Percentiles rank a stretch among this genome's conserved stretches.
Conservation (phyloP, 768 basidiomycete genomes). For the Lactifluus subvellereus region DNA sequence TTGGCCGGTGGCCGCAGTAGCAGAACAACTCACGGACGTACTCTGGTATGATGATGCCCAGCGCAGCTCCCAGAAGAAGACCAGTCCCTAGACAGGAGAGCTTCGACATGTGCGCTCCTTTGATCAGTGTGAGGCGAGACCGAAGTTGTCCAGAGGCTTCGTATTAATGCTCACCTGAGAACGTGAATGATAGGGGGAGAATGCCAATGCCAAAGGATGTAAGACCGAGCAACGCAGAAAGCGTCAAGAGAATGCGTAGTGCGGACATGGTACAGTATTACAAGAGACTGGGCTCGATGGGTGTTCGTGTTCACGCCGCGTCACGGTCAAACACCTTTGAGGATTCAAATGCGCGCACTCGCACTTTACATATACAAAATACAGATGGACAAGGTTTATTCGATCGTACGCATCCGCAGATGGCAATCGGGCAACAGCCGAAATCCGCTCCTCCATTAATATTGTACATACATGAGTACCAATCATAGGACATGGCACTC, state of each 20-base stretch:
- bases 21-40: conserved; percentile 38
- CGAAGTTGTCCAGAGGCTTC: background rate
- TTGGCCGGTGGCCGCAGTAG: background rate
- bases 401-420: background rate
- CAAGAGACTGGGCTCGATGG: background rate
- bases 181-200: conserved; percentile 65
- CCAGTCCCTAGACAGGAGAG: conserved; percentile 69
- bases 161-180: conserved; percentile 50
- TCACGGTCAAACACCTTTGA: background rate
- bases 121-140: conserved; percentile 8
- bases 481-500: background rate
- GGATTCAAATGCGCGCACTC: background rate
- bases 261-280: conserved; percentile 27
- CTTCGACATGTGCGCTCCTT: conserved; percentile 39
- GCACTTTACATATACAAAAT: conserved; percentile 25
- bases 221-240: conserved; percentile 57
- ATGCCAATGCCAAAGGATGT: conserved; percentile 66
- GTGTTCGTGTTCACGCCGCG: background rate
- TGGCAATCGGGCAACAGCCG: background rate
- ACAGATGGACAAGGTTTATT: background rate
- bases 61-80: conserved; percentile 79
- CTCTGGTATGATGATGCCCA: conserved; percentile 94
- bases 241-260: conserved; percentile 41
- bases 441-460: background rate
- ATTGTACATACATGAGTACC: background rate